Base-by-base conservation (phyloP, 805 yeast species). In the Barnettozyma siamensis region DNA sequence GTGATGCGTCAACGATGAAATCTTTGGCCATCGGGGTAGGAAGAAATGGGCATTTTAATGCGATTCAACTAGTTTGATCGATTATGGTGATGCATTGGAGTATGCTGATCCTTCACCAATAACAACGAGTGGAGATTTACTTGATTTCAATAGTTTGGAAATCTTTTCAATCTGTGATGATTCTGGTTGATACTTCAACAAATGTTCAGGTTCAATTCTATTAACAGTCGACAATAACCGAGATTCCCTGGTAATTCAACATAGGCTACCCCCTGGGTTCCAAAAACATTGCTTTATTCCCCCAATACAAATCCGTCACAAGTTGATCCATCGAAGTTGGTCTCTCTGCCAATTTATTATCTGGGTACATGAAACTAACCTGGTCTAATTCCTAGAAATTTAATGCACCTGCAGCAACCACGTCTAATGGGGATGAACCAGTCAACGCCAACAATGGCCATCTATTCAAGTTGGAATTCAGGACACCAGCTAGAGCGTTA, bases 21-120 rank as follows among this genome's bases (percentile, higher is more conserved):
- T 88, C 89, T 57, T 82, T 82, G 0, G 83, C 89, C 89, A 82
- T 82, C 3, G 89, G 88, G 0, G 88, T 81, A 9, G 88, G 86
- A 37, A 82, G 53, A 48, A 82, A 82, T 1, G 83, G 76, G 1
- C 80, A 37, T 9, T n/a, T n/a, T 63, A 51, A 38, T 76, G 72
- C 1, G 40, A 29, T 6, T 55, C 38, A 16, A 81, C 67, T 37
- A 82, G 65, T 0, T 48, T 31, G 2, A 72, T 57, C 8, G 81
- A 44, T 3, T 57, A 53, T 1, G 24, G 34, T 7, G 73, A 70
- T 0, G 76, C 71, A 29, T 59, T 58, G 2, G 66, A 63, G 43
- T 72, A 67, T 0, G 82, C 73, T 3, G 82, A 73, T 3, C 88
- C 88, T 58, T 82, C 81, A 4, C 89, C 89, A 10, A 83, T 53